A percentile compares a stretch with the other conserved stretches of the same genome.
These are phyloP conservation scores for Trichothecium sympodiale DNA, from an alignment of 2,329 filamentous ascomycete species.

Conservation along the genomic window DNA sequence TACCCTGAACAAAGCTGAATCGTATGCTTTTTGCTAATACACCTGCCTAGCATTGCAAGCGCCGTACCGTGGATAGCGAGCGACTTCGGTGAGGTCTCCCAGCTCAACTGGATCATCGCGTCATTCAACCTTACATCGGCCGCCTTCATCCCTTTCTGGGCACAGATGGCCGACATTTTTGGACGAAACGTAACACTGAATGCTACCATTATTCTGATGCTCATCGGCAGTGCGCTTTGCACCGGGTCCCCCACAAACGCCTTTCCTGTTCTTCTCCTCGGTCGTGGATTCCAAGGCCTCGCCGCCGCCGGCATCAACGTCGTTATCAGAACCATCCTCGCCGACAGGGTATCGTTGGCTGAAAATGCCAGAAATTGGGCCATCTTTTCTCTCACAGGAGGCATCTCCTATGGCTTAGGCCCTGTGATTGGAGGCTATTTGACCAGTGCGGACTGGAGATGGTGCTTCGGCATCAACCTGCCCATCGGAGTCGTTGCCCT, in stretches of 20 bases:
- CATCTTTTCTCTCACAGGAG: constrained; percentile 48
- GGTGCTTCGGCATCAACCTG: constrained; percentile 56
- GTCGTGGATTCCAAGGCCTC: constrained; percentile 51
- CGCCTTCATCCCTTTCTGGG: constrained; percentile 56
- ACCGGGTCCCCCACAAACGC: constrained; percentile 40
- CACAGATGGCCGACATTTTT: constrained; percentile 53
- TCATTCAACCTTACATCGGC: constrained; percentile 58
- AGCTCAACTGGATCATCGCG: constrained; percentile 60
- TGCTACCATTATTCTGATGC: constrained; percentile 41
- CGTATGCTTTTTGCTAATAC: constrained; percentile 3
- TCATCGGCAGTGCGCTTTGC: constrained; percentile 51
- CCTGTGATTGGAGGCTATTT: constrained; percentile 51
- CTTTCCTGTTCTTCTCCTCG: constrained; percentile 50
- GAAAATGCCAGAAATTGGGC: constrained; percentile 54
- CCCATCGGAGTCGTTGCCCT: constrained; percentile 42
- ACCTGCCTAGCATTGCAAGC: constrained; percentile 18
- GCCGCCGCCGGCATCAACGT: constrained; percentile 51
- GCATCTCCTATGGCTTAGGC: constrained; percentile 47
- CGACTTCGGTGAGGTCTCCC: constrained; percentile 47
- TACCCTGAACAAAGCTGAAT: background rate
- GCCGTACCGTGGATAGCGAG: constrained; percentile 44
- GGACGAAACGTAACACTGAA: constrained; percentile 50
- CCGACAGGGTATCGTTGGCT: constrained; percentile 49
- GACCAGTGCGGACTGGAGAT: constrained; percentile 47
- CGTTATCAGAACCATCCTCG: constrained; percentile 49